Evolutionary conservation across 1,284 basidiomycete genomes (phyloP).

Genomic region (Dichomitus squalens): DNA sequence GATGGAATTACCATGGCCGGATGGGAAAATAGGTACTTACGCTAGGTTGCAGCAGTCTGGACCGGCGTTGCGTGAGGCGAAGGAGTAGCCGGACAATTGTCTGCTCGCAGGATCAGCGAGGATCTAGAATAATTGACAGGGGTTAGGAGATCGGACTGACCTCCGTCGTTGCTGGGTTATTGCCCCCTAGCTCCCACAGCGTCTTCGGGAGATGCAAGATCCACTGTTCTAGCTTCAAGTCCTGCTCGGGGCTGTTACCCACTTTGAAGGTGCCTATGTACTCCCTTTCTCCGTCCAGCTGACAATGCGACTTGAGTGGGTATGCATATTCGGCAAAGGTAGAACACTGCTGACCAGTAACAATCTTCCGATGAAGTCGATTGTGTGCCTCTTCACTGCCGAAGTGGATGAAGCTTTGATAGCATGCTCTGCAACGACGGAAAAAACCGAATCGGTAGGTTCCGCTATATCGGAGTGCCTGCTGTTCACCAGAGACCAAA

Average conservation of each 20-base stretch:
- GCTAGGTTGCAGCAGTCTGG: constrained; percentile 42
- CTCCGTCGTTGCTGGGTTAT: constrained; percentile 58
- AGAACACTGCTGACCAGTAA: constrained; percentile 44
- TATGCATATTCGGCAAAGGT: not conserved
- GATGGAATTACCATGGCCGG: not conserved
- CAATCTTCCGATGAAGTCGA: constrained; percentile 74
- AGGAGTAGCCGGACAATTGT: constrained; percentile 64
- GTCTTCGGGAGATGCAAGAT: constrained; percentile 69
- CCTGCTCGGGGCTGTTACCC: constrained; percentile 34
- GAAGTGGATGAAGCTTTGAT: constrained; percentile 57
- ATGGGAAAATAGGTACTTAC: constrained; percentile 36
- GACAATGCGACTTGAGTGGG: not conserved
- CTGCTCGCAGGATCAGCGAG: constrained; percentile 33
- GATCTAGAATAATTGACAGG: not conserved
- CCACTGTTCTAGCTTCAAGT: constrained; percentile 60
- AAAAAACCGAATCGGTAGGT: constrained; percentile 44
- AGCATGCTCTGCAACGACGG: constrained; percentile 61
- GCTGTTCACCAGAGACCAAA: constrained; percentile 79
- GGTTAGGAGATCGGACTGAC: constrained; percentile 38
- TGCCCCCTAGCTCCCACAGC: constrained; percentile 81
- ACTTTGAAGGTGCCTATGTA: constrained; percentile 56
- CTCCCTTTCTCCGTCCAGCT: constrained; percentile 65
- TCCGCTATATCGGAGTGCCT: constrained; percentile 26
- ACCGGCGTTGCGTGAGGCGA: constrained; percentile 59
- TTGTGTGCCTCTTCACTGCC: constrained; percentile 59